These are phyloP conservation scores for Aureobasidium uvarum DNA, from an alignment of 2,329 filamentous ascomycete genomes.

Conservation along the genomic window DNA sequence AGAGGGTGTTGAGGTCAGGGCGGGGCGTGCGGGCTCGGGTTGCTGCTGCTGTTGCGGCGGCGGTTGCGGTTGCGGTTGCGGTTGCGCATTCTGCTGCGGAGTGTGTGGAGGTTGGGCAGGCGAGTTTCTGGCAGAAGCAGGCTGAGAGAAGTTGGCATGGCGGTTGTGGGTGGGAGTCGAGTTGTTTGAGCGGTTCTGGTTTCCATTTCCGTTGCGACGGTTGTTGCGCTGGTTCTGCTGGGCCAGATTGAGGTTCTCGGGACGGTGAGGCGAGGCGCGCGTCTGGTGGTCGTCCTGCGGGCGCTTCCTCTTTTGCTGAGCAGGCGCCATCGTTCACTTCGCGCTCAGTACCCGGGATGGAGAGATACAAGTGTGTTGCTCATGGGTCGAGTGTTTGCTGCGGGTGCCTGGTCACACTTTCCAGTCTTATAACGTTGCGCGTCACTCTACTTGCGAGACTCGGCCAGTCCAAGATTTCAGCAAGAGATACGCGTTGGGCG, in stretches of 20 bases:
- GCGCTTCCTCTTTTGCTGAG: constrained; percentile 57
- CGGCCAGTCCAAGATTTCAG: neutral
- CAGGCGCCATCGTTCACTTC: constrained; percentile 49
- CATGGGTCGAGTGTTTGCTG: constrained; percentile 9
- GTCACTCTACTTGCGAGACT: neutral
- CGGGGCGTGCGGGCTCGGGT: constrained; percentile 1
- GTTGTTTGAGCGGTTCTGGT: constrained; percentile 25
- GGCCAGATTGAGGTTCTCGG: constrained; percentile 52
- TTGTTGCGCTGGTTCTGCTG: constrained; percentile 48
- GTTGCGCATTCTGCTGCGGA: constrained; percentile 27
- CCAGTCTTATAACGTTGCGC: neutral
- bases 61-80: constrained; percentile 27
- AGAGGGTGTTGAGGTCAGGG: neutral
- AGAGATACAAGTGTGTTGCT: neutral
- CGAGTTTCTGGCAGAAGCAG: constrained; percentile 19
- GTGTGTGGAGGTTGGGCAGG: constrained; percentile 27
- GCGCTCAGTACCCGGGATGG: neutral
- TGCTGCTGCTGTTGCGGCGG: constrained; percentile 1
- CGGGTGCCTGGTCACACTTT: neutral
- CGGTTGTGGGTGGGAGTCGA: constrained; percentile 27
- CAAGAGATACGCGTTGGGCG: neutral
- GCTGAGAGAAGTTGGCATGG: constrained; percentile 23
- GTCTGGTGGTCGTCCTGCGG: constrained; percentile 45
- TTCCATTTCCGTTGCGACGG: constrained; percentile 24
- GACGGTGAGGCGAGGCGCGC: constrained; percentile 53